A percentile compares a stretch with the other conserved stretches of the same genome.
phyloP scores from a whole-genome alignment of 1,139 yeast species.

The Protomyces macrosporus region DNA sequence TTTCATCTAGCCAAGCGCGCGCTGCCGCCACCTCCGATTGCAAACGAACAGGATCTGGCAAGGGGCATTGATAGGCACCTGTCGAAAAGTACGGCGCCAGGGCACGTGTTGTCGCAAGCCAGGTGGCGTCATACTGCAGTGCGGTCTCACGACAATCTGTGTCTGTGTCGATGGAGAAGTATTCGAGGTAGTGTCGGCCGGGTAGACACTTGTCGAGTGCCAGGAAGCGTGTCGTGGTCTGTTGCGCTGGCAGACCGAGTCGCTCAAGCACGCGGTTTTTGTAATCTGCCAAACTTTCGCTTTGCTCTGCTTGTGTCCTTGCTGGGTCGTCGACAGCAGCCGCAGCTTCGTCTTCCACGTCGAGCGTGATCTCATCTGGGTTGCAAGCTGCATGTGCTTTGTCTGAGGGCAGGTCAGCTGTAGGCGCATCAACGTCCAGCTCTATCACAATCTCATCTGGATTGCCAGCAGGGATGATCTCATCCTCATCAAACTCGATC shows the following conservation, averaged over 20 bases:
- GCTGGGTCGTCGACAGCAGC: neutral
- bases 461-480: constrained; percentile 30
- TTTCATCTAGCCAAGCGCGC: constrained; percentile 37
- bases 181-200: constrained; percentile 50
- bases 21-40: constrained; percentile 32
- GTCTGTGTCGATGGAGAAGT: constrained; percentile 38
- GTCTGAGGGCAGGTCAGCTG: neutral
- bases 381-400: neutral
- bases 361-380: neutral
- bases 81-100: constrained; percentile 34
- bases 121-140: constrained; percentile 40
- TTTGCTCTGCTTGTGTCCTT: neutral
- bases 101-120: constrained; percentile 41
- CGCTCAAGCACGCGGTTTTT: constrained; percentile 5
- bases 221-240: constrained; percentile 50
- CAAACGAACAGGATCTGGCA: constrained; percentile 28
- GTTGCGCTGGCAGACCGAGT: neutral
- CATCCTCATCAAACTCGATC: constrained; percentile 36
- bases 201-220: constrained; percentile 85
- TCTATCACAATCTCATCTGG: constrained; percentile 46
- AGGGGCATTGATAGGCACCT: constrained; percentile 21
- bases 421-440: constrained; percentile 35
- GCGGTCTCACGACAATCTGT: neutral
- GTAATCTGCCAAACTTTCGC: constrained; percentile 5
- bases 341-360: neutral